Evolutionary conservation across 1,284 basidiomycete genomes (phyloP).

Genomic region (Moesziomyces sp.): DNA sequence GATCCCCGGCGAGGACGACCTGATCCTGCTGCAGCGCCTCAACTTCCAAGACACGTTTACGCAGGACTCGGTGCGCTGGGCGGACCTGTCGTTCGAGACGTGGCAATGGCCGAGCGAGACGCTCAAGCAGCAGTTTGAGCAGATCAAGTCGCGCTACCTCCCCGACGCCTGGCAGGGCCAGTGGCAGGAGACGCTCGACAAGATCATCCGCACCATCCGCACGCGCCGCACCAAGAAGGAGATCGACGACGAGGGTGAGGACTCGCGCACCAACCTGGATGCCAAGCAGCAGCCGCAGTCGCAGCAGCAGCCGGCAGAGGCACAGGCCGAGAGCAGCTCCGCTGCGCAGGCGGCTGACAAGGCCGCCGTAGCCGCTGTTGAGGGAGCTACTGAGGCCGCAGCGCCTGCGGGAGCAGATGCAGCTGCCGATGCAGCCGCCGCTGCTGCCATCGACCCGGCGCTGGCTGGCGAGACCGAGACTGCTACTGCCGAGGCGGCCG

Average conservation of each 20-base stretch:
- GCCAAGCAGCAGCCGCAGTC: neutral
- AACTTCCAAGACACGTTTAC: conserved; percentile 33
- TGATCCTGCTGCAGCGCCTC: conserved; percentile 47
- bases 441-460: conserved; percentile 34
- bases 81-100: conserved; percentile 26
- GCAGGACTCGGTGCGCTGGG: conserved; percentile 31
- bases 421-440: conserved; percentile 1
- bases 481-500: conserved; percentile 6
- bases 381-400: neutral
- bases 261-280: conserved; percentile 7
- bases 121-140: conserved; percentile 42
- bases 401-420: neutral
- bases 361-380: conserved; percentile 2
- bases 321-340: conserved; percentile 1
- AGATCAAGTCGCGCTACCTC: conserved; percentile 47
- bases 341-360: neutral
- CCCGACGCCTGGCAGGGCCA: conserved; percentile 36
- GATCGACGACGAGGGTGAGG: conserved; percentile 43
- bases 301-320: conserved; percentile 1
- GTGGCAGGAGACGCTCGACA: conserved; percentile 43
- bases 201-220: conserved; percentile 36
- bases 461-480: conserved; percentile 10
- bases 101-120: conserved; percentile 43
- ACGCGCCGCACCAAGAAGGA: conserved; percentile 38
- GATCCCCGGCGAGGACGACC: conserved; percentile 44